Evolutionary conservation across 164 flowering plant species (phyloP), one percentile per base, ranked within the genome.

Genomic region (Chimonanthus praecox): DNA sequence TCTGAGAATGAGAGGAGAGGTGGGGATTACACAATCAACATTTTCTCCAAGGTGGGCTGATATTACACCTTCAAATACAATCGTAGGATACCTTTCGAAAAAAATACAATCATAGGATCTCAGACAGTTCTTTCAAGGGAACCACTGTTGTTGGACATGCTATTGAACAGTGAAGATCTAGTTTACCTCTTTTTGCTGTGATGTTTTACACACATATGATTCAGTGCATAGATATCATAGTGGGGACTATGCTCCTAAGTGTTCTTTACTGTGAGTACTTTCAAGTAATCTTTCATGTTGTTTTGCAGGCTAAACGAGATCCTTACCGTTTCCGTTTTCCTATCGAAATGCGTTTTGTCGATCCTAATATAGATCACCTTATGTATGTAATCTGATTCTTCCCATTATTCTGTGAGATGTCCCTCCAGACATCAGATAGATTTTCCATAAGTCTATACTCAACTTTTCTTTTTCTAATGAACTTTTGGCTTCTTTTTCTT

Each of bases 241-340:
- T 33, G 33, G 33, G 33, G 33, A 33, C 33, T 33, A 33, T 33
- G 33, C 33, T 33, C 7, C 48, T 66, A 66, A 9, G 47, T 66
- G 13, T 63, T 21, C 44, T 66, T 66, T 44, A 48, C 11, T 20
- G 45, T 66, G 49, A 45, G 10, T 51, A 11, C 16, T 45, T 63
- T 50, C 68, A 44, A 4, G 51, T 73, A 20, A 51, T 62, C 50
- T 71, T 64, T 60, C 63, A n/a, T 6, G 4, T 49, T 61, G 7
- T 76, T 78, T 84, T 88, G 87, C 94, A 95, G 99, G 99, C 97
- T 49, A 95, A 95, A 78, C 76, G 98, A 77, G 97, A 95, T 84
- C 99, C 99, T 21, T 95, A 92, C 78, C 88, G 94, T 75, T 95
- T 85, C 76, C 89, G 98, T 20, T 95, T 95, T 81, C 98, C 99